Base-by-base conservation (phyloP, 371 early-diverging fungal species). In the Circinella minor region DNA sequence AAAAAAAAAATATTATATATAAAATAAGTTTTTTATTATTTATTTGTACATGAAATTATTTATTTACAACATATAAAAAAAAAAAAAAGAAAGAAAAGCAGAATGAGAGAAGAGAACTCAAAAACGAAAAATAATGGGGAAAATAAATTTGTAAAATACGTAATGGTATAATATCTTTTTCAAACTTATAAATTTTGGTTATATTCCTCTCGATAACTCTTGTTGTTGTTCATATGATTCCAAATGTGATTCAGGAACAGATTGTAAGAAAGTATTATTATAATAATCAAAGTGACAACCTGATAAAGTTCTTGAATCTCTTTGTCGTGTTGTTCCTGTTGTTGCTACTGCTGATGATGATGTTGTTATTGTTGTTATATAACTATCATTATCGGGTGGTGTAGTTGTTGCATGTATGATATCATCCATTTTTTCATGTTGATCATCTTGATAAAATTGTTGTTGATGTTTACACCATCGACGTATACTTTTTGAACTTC, bases 381-480 rank as follows among this genome's bases (percentile, higher is more conserved):
- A 27, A 27, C 27, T 2, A 27, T 27, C 27, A 27, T 27, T 27
- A 27, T 27, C 27, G 27, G 27, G 27, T 27, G 27, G 37, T 20
- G 43, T 18, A 11, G 47, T 47, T 9, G 9, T 15, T n/a, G 9
- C 39, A 37, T 38, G 43, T 38, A 9, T 39, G 7, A 4, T 37
- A 17, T 61, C 62, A 38, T 59, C 67, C 27, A 63, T 47, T 37
- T 18, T 20, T 17, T 18, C 43, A 11, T 18, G 37, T 6, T 54
- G 34, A 17, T 27, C 27, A 20, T 55, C 43, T 57, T 64, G 65
- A 54, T 65, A 55, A 13, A 47, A 48, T 37, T 72, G 68, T 60
- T 72, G 68, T 20, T 72, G 72, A 38, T 69, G 70, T 9, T 65
- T 67, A n/a, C 74, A 65, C 71, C 74, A 74, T 13, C 70, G 70